Evolutionary conservation across 495 filamentous ascomycete species (phyloP).

Genomic region (Talaromyces nanjingensis): DNA sequence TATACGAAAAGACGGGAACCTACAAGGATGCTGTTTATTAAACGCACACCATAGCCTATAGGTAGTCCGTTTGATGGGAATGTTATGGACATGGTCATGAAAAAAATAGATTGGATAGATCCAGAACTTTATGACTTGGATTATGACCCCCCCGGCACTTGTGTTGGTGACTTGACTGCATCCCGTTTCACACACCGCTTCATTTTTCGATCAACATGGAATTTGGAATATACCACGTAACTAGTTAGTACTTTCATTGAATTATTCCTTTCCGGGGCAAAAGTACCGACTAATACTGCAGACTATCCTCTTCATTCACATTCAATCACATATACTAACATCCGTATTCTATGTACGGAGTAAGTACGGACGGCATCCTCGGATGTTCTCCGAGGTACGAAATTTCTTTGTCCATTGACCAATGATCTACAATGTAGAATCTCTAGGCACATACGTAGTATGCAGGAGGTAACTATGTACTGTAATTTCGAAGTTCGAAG

Average conservation of each 20-base stretch:
- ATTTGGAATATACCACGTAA: background rate
- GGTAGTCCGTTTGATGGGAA: background rate
- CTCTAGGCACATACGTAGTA: no score
- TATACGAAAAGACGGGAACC: background rate
- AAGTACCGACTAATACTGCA: background rate
- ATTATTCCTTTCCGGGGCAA: background rate
- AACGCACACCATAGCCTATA: background rate
- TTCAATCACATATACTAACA: background rate
- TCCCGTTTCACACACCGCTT: constrained; percentile 5
- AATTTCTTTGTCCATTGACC: background rate
- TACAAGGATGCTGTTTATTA: background rate
- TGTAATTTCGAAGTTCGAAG: background rate
- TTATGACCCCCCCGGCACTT: background rate
- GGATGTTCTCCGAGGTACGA: background rate
- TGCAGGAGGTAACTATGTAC: no score
- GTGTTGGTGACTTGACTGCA: background rate
- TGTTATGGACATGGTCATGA: background rate
- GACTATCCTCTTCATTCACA: background rate
- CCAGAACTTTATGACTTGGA: background rate
- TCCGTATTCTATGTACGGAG: background rate
- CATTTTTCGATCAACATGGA: background rate
- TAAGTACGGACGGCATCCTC: background rate
- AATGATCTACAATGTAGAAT: background rate
- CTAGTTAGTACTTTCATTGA: background rate
- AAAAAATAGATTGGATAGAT: background rate